Percentiles rank a stretch among this genome's conserved stretches.
phyloP scores from a whole-genome alignment of 2,329 filamentous ascomycete species.

The Paecilomyces sp. region DNA sequence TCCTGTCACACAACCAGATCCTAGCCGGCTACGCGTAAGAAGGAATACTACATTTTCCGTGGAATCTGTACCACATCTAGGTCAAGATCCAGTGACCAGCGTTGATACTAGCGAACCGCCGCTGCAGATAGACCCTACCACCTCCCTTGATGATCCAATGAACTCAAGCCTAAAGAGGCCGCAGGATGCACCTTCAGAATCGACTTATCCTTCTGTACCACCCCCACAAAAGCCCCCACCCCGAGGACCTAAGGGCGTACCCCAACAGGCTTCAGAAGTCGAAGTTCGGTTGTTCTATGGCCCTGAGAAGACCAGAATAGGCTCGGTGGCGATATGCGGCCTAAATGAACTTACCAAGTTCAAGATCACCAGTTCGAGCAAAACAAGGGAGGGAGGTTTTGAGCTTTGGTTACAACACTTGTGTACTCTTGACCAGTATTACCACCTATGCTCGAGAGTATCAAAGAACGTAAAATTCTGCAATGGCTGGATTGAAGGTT shows the following conservation, averaged over 20 bases:
- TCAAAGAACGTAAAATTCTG: slow-evolving; percentile 11
- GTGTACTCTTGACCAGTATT: slow-evolving; percentile 21
- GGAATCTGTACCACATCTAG: no score
- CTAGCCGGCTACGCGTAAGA: neutral
- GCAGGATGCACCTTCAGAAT: neutral
- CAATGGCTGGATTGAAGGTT: slow-evolving; percentile 29
- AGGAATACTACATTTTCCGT: neutral
- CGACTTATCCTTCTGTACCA: neutral
- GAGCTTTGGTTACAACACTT: slow-evolving; percentile 25
- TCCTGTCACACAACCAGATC: neutral
- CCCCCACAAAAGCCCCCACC: neutral
- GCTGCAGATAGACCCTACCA: no score
- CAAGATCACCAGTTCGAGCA: slow-evolving; percentile 12
- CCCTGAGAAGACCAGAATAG: slow-evolving; percentile 18
- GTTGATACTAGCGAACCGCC: no score
- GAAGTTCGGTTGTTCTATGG: slow-evolving; percentile 20
- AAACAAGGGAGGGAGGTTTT: slow-evolving; percentile 9
- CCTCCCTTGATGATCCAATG: neutral
- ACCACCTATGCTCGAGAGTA: slow-evolving; percentile 19
- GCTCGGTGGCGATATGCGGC: slow-evolving; percentile 22
- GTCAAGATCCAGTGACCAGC: no score
- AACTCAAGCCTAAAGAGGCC: neutral
- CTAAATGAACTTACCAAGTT: slow-evolving; percentile 5
- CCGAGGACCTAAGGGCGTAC: neutral
- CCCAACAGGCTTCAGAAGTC: neutral